Evolutionary conservation across 805 yeast species (phyloP).

Genomic region (Kodamaea jinghongensis): DNA sequence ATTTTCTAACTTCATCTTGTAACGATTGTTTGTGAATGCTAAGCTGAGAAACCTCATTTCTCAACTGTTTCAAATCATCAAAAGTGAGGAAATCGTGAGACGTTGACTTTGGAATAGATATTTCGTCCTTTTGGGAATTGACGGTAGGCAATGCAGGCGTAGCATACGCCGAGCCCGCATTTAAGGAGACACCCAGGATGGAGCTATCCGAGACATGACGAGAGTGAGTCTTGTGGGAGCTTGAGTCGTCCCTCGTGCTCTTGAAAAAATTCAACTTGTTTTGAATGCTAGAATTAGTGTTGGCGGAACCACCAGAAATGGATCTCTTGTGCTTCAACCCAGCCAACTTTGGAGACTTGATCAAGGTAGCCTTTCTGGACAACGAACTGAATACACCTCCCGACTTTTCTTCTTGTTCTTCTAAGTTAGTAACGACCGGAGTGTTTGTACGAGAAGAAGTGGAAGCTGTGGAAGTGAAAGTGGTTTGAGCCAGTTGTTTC

Average conservation of each 20-base stretch:
- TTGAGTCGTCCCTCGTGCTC: constrained; percentile 17
- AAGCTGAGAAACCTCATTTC: constrained; percentile 40
- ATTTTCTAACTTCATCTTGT: constrained; percentile 18
- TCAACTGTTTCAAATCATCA: constrained; percentile 35
- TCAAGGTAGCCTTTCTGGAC: constrained; percentile 28
- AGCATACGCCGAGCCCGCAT: constrained; percentile 30
- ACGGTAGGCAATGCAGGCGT: constrained; percentile 42
- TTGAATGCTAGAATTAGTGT: constrained; percentile 17
- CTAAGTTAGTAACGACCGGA: constrained; percentile 37
- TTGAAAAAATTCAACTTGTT: constrained; percentile 36
- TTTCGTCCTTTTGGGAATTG: no score
- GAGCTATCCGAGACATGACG: constrained; percentile 42
- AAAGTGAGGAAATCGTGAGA: no score
- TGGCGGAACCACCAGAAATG: constrained; percentile 30
- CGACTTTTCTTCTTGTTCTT: constrained; percentile 16
- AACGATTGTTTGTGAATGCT: constrained; percentile 22
- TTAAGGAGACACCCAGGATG: constrained; percentile 13
- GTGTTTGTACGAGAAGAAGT: constrained; percentile 4
- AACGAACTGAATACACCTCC: constrained; percentile 9
- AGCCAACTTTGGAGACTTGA: constrained; percentile 29
- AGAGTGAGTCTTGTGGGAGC: constrained; percentile 27
- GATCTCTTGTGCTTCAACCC: constrained; percentile 42
- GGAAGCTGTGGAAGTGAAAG: neutral
- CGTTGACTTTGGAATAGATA: no score
- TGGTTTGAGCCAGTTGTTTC: neutral